phyloP scores from a whole-genome alignment of 106 monocot genomes.

The Posidonia australis region DNA sequence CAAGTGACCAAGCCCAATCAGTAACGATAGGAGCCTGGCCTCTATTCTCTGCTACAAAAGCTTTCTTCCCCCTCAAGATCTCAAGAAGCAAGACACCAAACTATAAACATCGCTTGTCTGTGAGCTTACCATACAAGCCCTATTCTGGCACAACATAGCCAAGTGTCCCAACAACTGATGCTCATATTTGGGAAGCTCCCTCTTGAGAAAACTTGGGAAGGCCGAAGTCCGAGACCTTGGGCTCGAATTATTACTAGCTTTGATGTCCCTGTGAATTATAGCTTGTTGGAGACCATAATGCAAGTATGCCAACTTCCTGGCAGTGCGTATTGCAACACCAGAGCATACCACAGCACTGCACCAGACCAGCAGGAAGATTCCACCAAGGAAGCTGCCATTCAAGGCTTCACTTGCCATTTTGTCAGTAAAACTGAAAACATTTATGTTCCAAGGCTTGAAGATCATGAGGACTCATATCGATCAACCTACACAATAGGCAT shows the following conservation, averaged over 20 bases:
- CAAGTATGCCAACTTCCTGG: too few relatives aligned
- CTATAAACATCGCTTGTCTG: conserved; percentile 92
- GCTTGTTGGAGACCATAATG: conserved; percentile 59
- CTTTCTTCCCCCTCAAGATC: conserved; percentile 84
- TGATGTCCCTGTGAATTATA: conserved; percentile 88
- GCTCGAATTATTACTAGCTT: conserved; percentile 74
- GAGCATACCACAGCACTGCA: too few relatives aligned
- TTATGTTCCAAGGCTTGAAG: too few relatives aligned
- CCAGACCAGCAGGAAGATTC: too few relatives aligned
- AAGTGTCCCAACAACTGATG: conserved; percentile 73
- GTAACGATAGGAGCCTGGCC: conserved; percentile 38
- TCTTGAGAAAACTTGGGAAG: conserved; percentile 81
- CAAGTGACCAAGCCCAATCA: conserved; percentile 91
- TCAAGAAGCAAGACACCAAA: conserved; percentile 83
- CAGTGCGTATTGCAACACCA: too few relatives aligned
- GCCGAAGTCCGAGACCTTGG: conserved; percentile 85
- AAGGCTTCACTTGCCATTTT: too few relatives aligned
- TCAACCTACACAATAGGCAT: too few relatives aligned
- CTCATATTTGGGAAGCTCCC: conserved; percentile 78
- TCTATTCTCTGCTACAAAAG: conserved; percentile 32
- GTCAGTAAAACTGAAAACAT: too few relatives aligned
- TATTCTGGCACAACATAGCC: conserved; percentile 94
- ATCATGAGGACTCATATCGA: too few relatives aligned
- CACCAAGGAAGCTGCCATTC: too few relatives aligned
- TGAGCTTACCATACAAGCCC: conserved; percentile 79